A percentile compares a stretch with the other conserved stretches of the same genome.
These are phyloP conservation scores for Mediolabrus comicus DNA, from an alignment of 108 stramenopile genomes.

Conservation along the genomic window DNA sequence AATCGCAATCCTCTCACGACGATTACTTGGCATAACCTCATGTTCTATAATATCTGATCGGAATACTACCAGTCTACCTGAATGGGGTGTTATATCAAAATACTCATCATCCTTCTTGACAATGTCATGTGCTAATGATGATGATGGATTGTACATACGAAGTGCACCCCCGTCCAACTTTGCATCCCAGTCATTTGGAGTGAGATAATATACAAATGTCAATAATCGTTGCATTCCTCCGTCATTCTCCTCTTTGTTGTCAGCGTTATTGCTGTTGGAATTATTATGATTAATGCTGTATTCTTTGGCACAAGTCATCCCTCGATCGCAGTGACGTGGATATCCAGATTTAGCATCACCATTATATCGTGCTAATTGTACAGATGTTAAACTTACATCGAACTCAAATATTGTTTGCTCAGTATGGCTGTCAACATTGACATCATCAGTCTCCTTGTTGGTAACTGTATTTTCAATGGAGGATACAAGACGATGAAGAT, in stretches of 20 bases:
- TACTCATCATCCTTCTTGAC: neutral
- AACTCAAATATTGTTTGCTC: conserved; percentile 11
- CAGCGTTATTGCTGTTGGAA: neutral
- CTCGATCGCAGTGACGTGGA: conserved; percentile 61
- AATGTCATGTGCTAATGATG: too few species aligned
- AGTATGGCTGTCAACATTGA: conserved; percentile 1
- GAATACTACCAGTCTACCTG: conserved; percentile 67
- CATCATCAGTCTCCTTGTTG: too few species aligned
- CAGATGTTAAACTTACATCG: conserved; percentile 49
- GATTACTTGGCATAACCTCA: conserved; percentile 62
- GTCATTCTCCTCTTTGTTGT: neutral
- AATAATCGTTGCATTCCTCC: conserved; percentile 40
- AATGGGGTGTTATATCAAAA: conserved; percentile 46
- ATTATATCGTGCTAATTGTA: conserved; percentile 65
- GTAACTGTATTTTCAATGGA: conserved; percentile 33
- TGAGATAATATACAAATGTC: conserved; percentile 73
- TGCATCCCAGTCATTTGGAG: conserved; percentile 54
- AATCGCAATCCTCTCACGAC: conserved; percentile 57
- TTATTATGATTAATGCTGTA: conserved; percentile 1
- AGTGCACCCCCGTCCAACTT: conserved; percentile 60
- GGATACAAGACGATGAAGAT: conserved; percentile 35
- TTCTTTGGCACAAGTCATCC: conserved; percentile 16
- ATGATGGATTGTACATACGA: conserved; percentile 45
- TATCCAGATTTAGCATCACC: conserved; percentile 64
- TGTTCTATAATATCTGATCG: conserved; percentile 69